A percentile compares a stretch with the other conserved stretches of the same genome.
Conservation (phyloP, 2,329 filamentous ascomycete genomes). For the Chrysosphaeria jannelii region DNA sequence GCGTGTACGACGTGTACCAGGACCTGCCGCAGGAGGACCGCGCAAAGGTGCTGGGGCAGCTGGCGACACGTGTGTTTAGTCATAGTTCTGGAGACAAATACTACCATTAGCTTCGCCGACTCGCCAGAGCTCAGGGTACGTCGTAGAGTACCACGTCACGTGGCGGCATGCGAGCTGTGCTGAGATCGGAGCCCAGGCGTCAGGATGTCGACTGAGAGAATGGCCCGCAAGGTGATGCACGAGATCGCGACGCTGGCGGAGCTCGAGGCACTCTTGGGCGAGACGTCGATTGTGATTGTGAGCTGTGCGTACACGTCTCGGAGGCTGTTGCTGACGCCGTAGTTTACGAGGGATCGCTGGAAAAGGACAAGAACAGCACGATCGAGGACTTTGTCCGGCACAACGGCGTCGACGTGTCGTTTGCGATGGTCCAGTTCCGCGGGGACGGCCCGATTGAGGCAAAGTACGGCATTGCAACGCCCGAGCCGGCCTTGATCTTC, state of each 20-base stretch:
- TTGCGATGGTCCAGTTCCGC: constrained; percentile 34
- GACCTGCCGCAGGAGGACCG: constrained; percentile 63
- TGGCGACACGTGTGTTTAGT: constrained; percentile 67
- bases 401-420: constrained; percentile 49
- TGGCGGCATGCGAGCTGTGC: too few species aligned
- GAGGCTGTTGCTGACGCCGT: constrained; percentile 1
- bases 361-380: not conserved
- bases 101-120: constrained; percentile 8
- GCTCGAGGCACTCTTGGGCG: constrained; percentile 35
- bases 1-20: constrained; percentile 75
- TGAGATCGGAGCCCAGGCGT: too few species aligned
- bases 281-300: constrained; percentile 52
- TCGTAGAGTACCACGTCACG: too few species aligned
- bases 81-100: constrained; percentile 50
- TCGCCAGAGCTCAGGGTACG: too few species aligned
- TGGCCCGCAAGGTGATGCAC: too few species aligned
- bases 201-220: too few species aligned
- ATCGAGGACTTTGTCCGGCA: too few species aligned
- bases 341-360: not conserved
- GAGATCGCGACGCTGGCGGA: constrained; percentile 21
- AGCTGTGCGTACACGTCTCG: constrained; percentile 86
- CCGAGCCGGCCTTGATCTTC: constrained; percentile 84
- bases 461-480: constrained; percentile 42
- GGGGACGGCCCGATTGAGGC: constrained; percentile 40
- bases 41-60: constrained; percentile 48